phyloP scores from a whole-genome alignment of 768 basidiomycete species.

The Calocera viscosa region DNA sequence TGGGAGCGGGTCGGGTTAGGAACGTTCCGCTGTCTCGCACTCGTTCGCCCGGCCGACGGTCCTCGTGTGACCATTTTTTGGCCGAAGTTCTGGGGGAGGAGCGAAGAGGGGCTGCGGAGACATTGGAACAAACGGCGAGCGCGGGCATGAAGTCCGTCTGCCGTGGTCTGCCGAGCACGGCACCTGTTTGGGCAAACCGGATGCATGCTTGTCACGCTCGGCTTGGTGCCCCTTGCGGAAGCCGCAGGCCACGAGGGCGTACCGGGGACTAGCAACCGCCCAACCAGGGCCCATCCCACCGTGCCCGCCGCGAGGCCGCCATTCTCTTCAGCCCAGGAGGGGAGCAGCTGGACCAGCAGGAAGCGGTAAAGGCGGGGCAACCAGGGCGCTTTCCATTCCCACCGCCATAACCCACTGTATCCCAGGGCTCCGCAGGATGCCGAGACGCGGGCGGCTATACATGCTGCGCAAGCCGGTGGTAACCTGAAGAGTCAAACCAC shows the following conservation, averaged over 20 bases:
- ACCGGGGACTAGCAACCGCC: not conserved
- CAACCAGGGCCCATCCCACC: not conserved
- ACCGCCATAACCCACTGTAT: not conserved
- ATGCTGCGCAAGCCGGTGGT: constrained; percentile 1
- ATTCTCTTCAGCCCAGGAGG: not conserved
- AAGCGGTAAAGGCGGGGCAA: not conserved
- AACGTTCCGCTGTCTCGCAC: not conserved
- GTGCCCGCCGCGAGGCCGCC: not conserved
- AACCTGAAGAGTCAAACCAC: not conserved
- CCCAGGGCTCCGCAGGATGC: not conserved
- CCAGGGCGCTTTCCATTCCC: not conserved
- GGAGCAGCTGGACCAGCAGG: not conserved
- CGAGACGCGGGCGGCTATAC: not conserved
- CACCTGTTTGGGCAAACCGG: not conserved
- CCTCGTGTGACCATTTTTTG: not conserved
- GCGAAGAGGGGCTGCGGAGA: not conserved
- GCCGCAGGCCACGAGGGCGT: not conserved
- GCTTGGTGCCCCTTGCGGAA: not conserved
- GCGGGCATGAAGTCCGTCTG: not conserved
- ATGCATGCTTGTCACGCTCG: constrained; percentile 2
- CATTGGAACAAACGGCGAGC: not conserved
- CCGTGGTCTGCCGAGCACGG: not conserved
- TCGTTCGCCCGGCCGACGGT: not conserved
- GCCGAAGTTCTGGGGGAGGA: not conserved
- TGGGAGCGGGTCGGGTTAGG: not conserved